Evolutionary conservation across 176 grass and related monocot genomes (phyloP).

Genomic region (Carex littledalei): DNA sequence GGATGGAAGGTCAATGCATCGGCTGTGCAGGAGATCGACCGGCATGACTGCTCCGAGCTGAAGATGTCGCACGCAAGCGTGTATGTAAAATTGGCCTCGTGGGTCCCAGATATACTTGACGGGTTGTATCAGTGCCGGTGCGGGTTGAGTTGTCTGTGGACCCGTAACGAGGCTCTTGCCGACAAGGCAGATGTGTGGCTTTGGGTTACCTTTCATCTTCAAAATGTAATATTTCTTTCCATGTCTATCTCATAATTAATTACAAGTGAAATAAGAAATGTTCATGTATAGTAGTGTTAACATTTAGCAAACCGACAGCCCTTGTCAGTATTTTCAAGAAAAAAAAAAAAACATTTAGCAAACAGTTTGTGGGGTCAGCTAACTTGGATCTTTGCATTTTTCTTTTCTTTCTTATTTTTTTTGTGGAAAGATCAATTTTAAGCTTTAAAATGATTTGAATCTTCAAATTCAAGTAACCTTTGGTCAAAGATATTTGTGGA

Average conservation of each 20-base stretch:
- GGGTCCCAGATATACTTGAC: constrained; percentile 40
- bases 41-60: constrained; percentile 10
- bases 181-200: constrained; percentile 36
- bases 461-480: neutral
- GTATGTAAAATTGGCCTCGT: constrained; percentile 32
- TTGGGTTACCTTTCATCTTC: constrained; percentile 30
- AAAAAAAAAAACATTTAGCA: too few relatives aligned
- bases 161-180: constrained; percentile 29
- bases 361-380: neutral
- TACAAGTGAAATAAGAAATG: neutral
- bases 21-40: constrained; percentile 27
- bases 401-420: neutral
- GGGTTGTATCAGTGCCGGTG: constrained; percentile 36
- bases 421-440: neutral
- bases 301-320: too few relatives aligned
- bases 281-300: neutral
- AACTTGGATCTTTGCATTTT: neutral
- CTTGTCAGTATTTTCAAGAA: too few relatives aligned
- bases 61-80: constrained; percentile 31
- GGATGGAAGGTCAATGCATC: constrained; percentile 29
- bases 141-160: constrained; percentile 46
- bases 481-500: neutral
- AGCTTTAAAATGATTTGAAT: neutral
- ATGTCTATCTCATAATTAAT: neutral
- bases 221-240: constrained; percentile 24